Base-by-base conservation (phyloP, 768 basidiomycete genomes). In the Lactarius sp. region DNA sequence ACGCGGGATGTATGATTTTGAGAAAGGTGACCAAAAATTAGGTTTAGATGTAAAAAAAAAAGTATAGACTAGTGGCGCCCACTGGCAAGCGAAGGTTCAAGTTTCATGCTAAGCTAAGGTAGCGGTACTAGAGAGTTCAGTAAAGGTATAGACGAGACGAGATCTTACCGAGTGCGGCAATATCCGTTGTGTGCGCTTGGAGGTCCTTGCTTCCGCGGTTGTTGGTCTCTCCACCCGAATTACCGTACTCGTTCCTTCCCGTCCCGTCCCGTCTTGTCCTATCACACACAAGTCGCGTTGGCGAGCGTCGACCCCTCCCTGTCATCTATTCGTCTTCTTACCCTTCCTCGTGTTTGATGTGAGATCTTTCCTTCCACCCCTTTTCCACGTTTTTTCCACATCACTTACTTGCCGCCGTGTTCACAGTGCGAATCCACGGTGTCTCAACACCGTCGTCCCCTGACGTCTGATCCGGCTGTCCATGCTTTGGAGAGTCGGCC, bases 401-500 rank as follows among this genome's bases (percentile, higher is more conserved):
- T 64, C 54, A 41, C 57, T 56, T 52, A 66, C 53, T 42, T 20
- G 41, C 58, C 14, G 20, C 33, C 52, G 52, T 36, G 54, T 60
- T 33, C 57, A 55, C 52, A 59, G 58, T 41, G 65, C 56, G 67
- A 76, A 71, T 69, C 67, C 72, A 74, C 75, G 72, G 75, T 73
- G 75, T 74, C 71, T 71, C 41, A 51, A 60, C 71, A 71, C 71
- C 71, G 71, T 69, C 74, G 70, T 70, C 67, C 70, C 70, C 74
- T 69, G 60, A 69, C 71, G 68, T 70, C 66, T 74, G 61, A 68
- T 69, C 79, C 79, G 79, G 78, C 81, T 83, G 85, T 85, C 83
- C 83, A 89, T 89, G 87, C 86, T 85, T 76, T 83, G 81, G 83
- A 82, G 81, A 77, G 80, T 77, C 71, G 74, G 79, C 71, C 77